Base-by-base conservation (phyloP, 2,329 filamentous ascomycete genomes). In the Catunica adiposa region DNA sequence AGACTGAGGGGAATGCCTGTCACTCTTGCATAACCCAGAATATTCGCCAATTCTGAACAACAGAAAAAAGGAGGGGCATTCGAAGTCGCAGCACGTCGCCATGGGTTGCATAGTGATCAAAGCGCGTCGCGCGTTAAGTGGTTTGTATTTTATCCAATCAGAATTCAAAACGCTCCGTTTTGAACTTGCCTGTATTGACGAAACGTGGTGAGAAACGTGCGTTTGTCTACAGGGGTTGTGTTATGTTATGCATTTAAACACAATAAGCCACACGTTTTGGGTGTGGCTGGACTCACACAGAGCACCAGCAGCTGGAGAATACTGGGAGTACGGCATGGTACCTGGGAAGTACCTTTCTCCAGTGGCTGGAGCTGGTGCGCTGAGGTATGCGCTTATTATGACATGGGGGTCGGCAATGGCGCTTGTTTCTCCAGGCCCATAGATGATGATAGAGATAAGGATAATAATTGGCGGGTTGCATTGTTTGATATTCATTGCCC, bases 81-180 rank as follows among this genome's bases (percentile, higher is more conserved):
- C 23, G 52, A n/a, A 20, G 40, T 20, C 20, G 40, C 25, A 47
- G 40, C 47, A 40, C 37, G 25, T 17, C 29, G 29, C 29, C 29
- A 34, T 34, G 29, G 29, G 29, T 34, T 34, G 29, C 42, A n/a
- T 31, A 34, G 46, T 29, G 40, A 46, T 40, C 37, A 29, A 25
- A 53, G 44, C 54, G 58, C 53, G 55, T 55, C 53, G 56, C 56
- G 56, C 53, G 53, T 58, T 53, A 58, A 58, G 56, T 58, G 56
- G 56, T 55, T 51, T 25, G 26, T 4, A 22, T 20, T 48, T 9
- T 7, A 22, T 11, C 40, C 23, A 48, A 48, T 48, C 22, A 25
- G 11, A 48, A 22, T n/a, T n/a, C 22, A 48, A 48, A 48, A 48
- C 23, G 17, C 44, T 25, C 7, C 29, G 29, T 34, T 34, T 42